Conservation (phyloP, 345 rosid species). For the Citrus maxima region DNA sequence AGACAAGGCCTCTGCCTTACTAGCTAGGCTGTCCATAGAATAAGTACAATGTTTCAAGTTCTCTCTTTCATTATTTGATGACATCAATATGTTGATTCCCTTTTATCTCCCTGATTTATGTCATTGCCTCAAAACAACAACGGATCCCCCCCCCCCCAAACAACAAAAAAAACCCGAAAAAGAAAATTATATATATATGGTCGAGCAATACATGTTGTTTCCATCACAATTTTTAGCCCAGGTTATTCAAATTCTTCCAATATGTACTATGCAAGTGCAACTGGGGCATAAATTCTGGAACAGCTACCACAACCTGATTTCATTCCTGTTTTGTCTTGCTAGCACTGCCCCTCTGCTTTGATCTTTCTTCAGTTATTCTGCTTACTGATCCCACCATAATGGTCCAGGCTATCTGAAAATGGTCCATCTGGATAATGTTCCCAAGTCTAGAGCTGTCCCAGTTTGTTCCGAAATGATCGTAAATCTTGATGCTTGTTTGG, state of each 20-base stretch:
- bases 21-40: conserved; percentile 26
- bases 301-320: neutral
- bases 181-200: no score
- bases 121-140: neutral
- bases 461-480: neutral
- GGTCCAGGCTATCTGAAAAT: neutral
- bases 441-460: neutral
- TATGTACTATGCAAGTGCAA: neutral
- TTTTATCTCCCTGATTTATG: neutral
- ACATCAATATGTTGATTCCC: neutral
- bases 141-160: no score
- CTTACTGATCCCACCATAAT: neutral
- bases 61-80: neutral
- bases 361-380: neutral
- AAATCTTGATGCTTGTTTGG: neutral
- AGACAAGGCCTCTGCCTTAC: conserved; percentile 55
- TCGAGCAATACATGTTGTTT: neutral
- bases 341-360: neutral
- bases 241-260: neutral
- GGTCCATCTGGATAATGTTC: neutral
- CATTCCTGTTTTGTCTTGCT: neutral
- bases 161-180: no score
- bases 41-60: neutral
- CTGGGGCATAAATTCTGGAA: neutral
- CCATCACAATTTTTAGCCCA: neutral